These are phyloP conservation scores for Inga laurina DNA, from an alignment of 306 rosid genomes.

Conservation along the genomic window DNA sequence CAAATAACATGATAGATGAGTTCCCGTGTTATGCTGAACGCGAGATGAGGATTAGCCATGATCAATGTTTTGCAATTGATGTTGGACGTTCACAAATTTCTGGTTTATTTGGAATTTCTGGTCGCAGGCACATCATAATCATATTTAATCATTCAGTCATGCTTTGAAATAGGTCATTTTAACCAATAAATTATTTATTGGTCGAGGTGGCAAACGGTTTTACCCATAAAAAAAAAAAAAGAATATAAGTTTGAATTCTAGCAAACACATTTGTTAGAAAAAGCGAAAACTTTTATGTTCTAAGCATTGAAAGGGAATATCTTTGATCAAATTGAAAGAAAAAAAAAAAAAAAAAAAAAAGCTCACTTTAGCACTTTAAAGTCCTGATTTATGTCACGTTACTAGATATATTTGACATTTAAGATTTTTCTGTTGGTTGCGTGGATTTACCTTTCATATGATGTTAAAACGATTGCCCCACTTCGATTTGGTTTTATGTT, in stretches of 20 bases:
- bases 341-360: not conserved
- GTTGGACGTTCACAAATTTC: not conserved
- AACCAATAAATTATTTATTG: not conserved
- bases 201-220: too few species aligned
- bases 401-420: not conserved
- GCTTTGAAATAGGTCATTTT: not conserved
- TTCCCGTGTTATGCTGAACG: not conserved
- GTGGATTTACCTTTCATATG: not conserved
- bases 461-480: not conserved
- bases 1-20: not conserved
- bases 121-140: not conserved
- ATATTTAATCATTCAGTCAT: not conserved
- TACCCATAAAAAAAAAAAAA: too few species aligned
- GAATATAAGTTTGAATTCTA: too few species aligned
- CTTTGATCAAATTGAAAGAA: too few species aligned
- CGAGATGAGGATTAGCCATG: not conserved
- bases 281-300: too few species aligned
- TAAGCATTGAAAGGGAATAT: too few species aligned
- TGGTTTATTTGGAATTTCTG: not conserved
- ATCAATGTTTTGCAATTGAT: not conserved
- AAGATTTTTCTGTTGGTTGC: not conserved
- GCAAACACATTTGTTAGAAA: fast-evolving
- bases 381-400: not conserved
- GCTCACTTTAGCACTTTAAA: not conserved
- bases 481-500: not conserved